These are phyloP conservation scores for Rhizoclosmatium globosum DNA, from an alignment of 192 early-diverging fungal genomes.

Conservation along the genomic window DNA sequence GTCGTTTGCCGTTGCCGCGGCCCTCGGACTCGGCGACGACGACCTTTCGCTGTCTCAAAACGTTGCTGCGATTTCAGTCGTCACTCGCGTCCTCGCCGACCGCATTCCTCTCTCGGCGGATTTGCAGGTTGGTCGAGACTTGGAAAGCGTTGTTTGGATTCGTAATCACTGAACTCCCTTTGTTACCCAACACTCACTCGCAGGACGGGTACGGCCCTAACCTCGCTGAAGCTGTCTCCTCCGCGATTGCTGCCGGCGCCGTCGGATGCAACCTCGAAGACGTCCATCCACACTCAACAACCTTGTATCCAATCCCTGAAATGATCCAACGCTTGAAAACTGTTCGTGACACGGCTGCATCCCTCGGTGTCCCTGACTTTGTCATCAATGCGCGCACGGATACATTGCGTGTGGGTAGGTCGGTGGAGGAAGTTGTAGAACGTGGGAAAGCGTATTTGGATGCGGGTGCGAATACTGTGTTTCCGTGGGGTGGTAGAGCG, in stretches of 20 bases:
- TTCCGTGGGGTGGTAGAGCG: slow-evolving; percentile 43
- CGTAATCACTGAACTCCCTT: neutral
- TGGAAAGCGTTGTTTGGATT: no score
- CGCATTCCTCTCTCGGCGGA: slow-evolving; percentile 20
- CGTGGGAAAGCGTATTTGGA: slow-evolving; percentile 51
- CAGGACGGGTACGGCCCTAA: slow-evolving; percentile 50
- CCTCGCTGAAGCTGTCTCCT: slow-evolving; percentile 3
- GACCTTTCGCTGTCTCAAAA: slow-evolving; percentile 48
- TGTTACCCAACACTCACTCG: slow-evolving; percentile 30
- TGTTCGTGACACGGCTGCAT: slow-evolving; percentile 39
- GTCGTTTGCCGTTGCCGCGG: slow-evolving; percentile 48
- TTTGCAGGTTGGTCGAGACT: neutral
- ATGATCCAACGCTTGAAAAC: slow-evolving; percentile 20
- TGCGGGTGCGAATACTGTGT: slow-evolving; percentile 52
- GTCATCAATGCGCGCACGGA: slow-evolving; percentile 58
- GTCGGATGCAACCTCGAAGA: slow-evolving; percentile 11
- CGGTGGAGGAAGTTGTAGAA: slow-evolving; percentile 46
- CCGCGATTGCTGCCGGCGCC: neutral
- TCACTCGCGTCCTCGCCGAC: slow-evolving; percentile 34
- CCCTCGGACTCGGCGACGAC: slow-evolving; percentile 48
- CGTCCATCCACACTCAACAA: neutral
- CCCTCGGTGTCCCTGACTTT: slow-evolving; percentile 52
- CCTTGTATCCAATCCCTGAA: neutral
- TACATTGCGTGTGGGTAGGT: slow-evolving; percentile 27
- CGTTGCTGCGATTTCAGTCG: slow-evolving; percentile 34